A percentile compares a stretch with the other conserved stretches of the same genome.
These are phyloP conservation scores for Volvox carteri DNA, from an alignment of 163 green algal species.

Conservation along the genomic window DNA sequence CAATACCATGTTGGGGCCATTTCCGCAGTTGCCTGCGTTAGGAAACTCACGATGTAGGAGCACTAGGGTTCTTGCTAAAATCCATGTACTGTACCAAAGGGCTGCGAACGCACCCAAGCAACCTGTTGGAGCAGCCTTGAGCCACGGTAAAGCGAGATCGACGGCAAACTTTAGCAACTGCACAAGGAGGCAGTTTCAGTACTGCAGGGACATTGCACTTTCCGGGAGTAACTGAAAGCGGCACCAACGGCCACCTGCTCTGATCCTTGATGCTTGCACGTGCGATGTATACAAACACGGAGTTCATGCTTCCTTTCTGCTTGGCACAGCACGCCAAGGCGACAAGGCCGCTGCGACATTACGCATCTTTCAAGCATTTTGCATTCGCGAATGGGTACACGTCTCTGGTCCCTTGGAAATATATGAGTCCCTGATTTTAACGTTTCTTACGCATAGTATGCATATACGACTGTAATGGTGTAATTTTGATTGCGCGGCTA, in stretches of 20 bases:
- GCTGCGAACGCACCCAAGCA: conserved; percentile 22
- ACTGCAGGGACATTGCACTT: not conserved
- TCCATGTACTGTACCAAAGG: not conserved
- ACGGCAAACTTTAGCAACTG: conserved; percentile 41
- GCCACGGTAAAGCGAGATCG: not conserved
- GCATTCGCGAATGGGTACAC: no score
- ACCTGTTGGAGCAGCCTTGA: not conserved
- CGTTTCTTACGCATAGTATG: no score
- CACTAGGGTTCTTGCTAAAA: not conserved
- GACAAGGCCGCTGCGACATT: not conserved
- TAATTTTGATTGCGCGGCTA: no score
- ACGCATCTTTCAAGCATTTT: not conserved
- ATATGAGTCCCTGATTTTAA: no score
- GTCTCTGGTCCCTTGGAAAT: no score
- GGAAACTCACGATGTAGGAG: not conserved
- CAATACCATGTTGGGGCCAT: conserved; percentile 38
- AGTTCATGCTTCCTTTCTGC: conserved; percentile 3
- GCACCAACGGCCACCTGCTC: conserved; percentile 4
- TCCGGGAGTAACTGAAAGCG: not conserved
- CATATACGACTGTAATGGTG: no score
- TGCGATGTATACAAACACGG: conserved; percentile 8
- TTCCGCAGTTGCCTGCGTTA: conserved; percentile 37
- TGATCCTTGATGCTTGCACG: conserved; percentile 36
- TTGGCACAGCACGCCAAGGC: not conserved
- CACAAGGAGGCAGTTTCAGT: not conserved